Conservation (phyloP, 2,329 filamentous ascomycete genomes). For the Xylaria sp. region DNA sequence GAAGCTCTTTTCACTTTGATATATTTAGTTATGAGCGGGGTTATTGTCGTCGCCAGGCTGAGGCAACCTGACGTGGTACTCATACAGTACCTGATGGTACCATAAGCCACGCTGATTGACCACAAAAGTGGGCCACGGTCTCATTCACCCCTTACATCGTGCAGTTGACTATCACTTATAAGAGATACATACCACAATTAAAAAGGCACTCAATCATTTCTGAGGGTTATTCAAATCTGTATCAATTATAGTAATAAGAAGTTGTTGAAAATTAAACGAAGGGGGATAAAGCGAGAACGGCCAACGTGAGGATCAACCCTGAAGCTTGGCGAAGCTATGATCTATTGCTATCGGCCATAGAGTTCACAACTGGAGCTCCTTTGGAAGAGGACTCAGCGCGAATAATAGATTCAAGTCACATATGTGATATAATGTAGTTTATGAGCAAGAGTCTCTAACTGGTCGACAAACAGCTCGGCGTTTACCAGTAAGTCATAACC, state of each 20-base stretch:
- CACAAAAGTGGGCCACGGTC: conserved; percentile 5
- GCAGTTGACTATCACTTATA: not conserved
- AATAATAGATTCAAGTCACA: too few relatives aligned
- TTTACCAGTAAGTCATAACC: too few relatives aligned
- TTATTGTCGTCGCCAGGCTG: conserved; percentile 3
- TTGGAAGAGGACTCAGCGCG: not conserved
- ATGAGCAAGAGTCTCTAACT: too few relatives aligned
- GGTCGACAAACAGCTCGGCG: too few relatives aligned
- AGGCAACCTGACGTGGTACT: not conserved
- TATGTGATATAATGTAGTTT: too few relatives aligned
- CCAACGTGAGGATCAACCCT: conserved; percentile 13
- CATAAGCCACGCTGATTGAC: not conserved
- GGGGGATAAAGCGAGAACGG: not conserved
- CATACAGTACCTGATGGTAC: not conserved
- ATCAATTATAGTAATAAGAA: not conserved
- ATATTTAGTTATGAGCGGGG: conserved; percentile 12
- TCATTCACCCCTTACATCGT: not conserved
- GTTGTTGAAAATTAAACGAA: too few relatives aligned
- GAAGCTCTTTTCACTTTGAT: not conserved
- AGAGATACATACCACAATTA: not conserved
- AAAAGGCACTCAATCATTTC: not conserved
- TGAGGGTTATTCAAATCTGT: too few relatives aligned
- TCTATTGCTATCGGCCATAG: not conserved
- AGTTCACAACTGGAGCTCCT: not conserved
- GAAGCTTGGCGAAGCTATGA: not conserved